Conservation (phyloP, 148 eudicot species). For the Tetragonia tetragonoides region DNA sequence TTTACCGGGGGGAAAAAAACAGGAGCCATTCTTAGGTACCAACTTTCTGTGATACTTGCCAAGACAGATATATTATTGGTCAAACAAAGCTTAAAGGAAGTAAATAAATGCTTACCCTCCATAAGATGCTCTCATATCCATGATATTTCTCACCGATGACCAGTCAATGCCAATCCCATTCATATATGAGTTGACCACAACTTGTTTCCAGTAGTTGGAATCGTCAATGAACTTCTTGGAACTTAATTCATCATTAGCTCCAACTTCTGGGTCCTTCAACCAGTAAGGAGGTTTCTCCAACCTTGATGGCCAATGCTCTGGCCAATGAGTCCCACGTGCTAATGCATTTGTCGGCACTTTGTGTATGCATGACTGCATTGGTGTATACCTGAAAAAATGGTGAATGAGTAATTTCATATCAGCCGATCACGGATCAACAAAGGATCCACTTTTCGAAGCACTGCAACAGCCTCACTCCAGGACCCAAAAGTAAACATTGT, state of each 20-base stretch:
- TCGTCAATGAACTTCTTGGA: conserved; percentile 61
- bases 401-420: too few species aligned
- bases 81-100: not conserved
- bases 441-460: not conserved
- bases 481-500: too few species aligned
- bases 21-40: not conserved
- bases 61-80: too few species aligned
- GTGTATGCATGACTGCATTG: conserved; percentile 65
- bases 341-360: conserved; percentile 50
- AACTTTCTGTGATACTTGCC: not conserved
- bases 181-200: conserved; percentile 52
- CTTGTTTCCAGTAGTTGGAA: conserved; percentile 59
- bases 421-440: too few species aligned
- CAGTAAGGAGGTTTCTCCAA: conserved; percentile 57
- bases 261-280: conserved; percentile 53
- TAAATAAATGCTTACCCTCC: conserved; percentile 56
- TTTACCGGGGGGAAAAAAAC: too few species aligned
- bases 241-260: conserved; percentile 61
- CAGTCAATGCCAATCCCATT: conserved; percentile 65
- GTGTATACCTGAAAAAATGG: conserved; percentile 43
- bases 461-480: too few species aligned
- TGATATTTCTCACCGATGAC: conserved; percentile 66
- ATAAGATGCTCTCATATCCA: conserved; percentile 79
- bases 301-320: conserved; percentile 61
- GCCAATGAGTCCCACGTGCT: conserved; percentile 65